Base-by-base conservation (phyloP, 805 yeast species). In the Nakazawaea wyomingensis region DNA sequence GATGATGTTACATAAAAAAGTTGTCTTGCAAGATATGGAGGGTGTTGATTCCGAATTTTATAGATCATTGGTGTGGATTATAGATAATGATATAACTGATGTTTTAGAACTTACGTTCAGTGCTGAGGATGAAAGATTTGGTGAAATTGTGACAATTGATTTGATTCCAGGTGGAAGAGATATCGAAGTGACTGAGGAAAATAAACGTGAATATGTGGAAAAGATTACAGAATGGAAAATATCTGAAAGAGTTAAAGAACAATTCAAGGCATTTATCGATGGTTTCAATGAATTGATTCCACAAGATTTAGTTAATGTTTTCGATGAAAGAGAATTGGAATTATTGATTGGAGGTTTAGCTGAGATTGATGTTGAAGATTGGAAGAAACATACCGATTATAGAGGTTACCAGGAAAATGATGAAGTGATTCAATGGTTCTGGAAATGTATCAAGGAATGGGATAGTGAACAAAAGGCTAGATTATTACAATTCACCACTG, bases 361-460 rank as follows among this genome's bases (percentile, higher is more conserved):
- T 2, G 99, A 93, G 57, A 91, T 93, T 56, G 99, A 93, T 64
- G 85, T 91, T 46, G 97, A 90, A 51, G 99, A 93, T 70, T 93
- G 99, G 99, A 93, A 89, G 69, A 90, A 88, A 62, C 97, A 93
- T 64, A 93, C 99, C 17, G 99, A 93, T 65, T 93, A 93, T 68
- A 80, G 99, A 69, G 99, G 99, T 4, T 93, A 91, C 66, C 91
- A 89, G 61, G 98, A 93, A 66, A 80, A 80, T 50, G 99, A 93
- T 66, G 96, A 89, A 67, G 96, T 89, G 39, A 82, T 93, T 53
- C 95, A 91, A 69, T 93, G 99, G 99, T 93, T 93, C 78, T 93
- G 99, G 99, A 81, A 80, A 64, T 85, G 95, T 66, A 81, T 93
- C 54, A 72, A 82, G 41, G 86, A 82, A 60, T 90, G 97, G 97